Base-by-base conservation (phyloP, 1,284 basidiomycete species). In the Coriolopsis trogii region DNA sequence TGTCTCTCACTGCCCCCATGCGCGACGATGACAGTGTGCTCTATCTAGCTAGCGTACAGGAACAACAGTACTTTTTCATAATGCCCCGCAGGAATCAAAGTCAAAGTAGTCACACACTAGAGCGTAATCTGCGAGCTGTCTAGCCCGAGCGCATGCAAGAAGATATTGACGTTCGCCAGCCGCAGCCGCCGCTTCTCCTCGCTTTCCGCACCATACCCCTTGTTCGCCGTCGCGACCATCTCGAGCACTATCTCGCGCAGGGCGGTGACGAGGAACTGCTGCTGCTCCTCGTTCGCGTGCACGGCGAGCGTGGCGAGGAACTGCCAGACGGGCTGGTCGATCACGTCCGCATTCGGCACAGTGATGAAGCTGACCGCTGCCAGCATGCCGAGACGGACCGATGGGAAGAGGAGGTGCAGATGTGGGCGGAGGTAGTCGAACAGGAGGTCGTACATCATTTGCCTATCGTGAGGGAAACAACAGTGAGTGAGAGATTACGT, bases 221-320 rank as follows among this genome's bases (percentile, higher is more conserved):
- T 87, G 65, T 85, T 88, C 16, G 87, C 91, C 39, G 80, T 85
- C 51, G 85, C 70, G 23, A 96, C 89, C 60, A 91, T 93, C 61
- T 94, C 91, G 33, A 96, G 78, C 16, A 98, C 90, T 72, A 98
- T 96, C 63, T 98, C 96, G 52, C 95, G 85, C 39, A 98, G 75
- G 39, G 87, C 82, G 33, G 86, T 84, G 18, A 99, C 95, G 34
- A 99, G 80, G 44, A 86, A 75, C 58, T 93, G 88, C 67, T 98
- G 93, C 65, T 93, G 88, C 62, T 94, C 89, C 45, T 85, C 78
- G 40, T 84, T 82, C 10, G 93, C 89, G 59, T 93, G 92, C 42
- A 97, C 79, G 3, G 95, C 95, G 42, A 99, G 75, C 3, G 91
- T 85, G 9, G 93, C 93, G 46, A 95, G 81, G 75, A 96, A 91